These are phyloP conservation scores for Emergomyces pasteurianus DNA, from an alignment of 2,329 filamentous ascomycete genomes.

Conservation along the genomic window DNA sequence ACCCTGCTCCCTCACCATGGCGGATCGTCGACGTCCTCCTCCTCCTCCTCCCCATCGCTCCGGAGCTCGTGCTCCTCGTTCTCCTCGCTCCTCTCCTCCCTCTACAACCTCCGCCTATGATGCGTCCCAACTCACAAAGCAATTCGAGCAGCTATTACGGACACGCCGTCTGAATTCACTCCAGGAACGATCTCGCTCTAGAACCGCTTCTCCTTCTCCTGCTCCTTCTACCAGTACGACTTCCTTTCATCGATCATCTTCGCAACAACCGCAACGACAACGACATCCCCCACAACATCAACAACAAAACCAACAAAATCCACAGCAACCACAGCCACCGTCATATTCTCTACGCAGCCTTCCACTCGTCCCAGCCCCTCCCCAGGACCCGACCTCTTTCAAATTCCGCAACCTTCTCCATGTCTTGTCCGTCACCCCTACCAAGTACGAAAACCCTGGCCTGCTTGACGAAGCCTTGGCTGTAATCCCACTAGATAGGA, in stretches of 20 bases:
- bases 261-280: neutral
- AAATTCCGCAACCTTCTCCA: slow-evolving; percentile 75
- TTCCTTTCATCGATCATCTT: slow-evolving; percentile 19
- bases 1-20: slow-evolving; percentile 5
- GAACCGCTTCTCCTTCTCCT: slow-evolving; percentile 45
- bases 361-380: slow-evolving; percentile 64
- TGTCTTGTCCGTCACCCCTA: slow-evolving; percentile 75
- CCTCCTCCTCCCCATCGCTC: slow-evolving; percentile 4
- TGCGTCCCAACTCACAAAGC: slow-evolving; percentile 66
- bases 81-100: neutral
- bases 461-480: slow-evolving; percentile 83
- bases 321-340: slow-evolving; percentile 35
- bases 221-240: slow-evolving; percentile 43
- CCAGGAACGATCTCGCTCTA: slow-evolving; percentile 50
- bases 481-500: slow-evolving; percentile 74
- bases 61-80: neutral
- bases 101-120: slow-evolving; percentile 41
- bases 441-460: slow-evolving; percentile 92
- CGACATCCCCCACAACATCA: neutral
- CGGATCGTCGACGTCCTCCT: too few species aligned
- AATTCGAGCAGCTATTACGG: slow-evolving; percentile 78
- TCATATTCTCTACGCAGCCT: slow-evolving; percentile 52
- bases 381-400: slow-evolving; percentile 56
- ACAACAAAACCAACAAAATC: slow-evolving; percentile 10
- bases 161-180: slow-evolving; percentile 80